Conservation (phyloP, 305 asterid genomes). For the Nicotiana rustica region DNA sequence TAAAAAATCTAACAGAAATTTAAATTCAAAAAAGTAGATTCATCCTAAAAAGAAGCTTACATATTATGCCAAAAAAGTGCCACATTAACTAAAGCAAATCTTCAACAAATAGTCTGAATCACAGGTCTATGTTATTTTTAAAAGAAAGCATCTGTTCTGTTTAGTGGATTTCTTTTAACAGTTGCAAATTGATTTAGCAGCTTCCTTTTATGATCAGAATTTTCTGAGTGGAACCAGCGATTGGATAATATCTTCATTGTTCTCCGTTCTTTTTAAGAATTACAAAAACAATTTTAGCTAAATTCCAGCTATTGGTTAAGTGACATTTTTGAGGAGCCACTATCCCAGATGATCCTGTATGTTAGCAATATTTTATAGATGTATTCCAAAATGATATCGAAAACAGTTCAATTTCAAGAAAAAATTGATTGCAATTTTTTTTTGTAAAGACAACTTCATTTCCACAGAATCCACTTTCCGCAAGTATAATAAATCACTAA, state of each 20-base stretch:
- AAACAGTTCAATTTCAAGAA: background rate
- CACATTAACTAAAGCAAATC: too few species aligned
- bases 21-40: too few species aligned
- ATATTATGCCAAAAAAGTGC: too few species aligned
- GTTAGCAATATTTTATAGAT: background rate
- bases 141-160: background rate
- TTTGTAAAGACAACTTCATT: background rate
- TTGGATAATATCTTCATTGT: background rate
- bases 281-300: background rate
- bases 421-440: background rate
- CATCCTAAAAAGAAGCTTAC: too few species aligned
- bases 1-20: too few species aligned
- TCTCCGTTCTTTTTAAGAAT: constrained; percentile 3
- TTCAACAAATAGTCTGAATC: too few species aligned
- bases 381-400: constrained; percentile 1
- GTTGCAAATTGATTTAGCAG: background rate
- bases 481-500: background rate
- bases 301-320: constrained; percentile 8
- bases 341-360: background rate
- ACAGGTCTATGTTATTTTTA: background rate
- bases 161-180: constrained; percentile 1
- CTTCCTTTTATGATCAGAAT: background rate
- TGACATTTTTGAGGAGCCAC: constrained; percentile 15
- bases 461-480: background rate
- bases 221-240: constrained; percentile 1